Percentiles rank a stretch among this genome's conserved stretches.
Conservation (phyloP, 164 flowering plant species). For the Vitis rotundifolia region DNA sequence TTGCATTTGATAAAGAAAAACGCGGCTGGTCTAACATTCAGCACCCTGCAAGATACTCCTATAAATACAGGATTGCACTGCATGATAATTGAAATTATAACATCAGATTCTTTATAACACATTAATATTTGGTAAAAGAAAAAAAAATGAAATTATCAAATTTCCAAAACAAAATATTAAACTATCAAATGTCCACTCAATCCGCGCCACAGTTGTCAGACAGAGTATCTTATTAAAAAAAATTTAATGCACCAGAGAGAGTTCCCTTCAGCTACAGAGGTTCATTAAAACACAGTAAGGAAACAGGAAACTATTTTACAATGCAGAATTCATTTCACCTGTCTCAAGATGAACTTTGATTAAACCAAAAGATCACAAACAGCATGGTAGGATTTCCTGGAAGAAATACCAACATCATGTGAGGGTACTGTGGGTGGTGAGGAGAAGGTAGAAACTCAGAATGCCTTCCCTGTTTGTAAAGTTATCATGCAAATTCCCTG, state of each 20-base stretch:
- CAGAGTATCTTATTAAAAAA: background rate
- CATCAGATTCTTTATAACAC: slow-evolving; percentile 13
- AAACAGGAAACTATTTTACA: too few relatives aligned
- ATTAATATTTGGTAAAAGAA: background rate
- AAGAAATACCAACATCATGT: too few relatives aligned
- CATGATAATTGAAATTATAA: slow-evolving; percentile 14
- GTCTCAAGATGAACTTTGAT: too few relatives aligned
- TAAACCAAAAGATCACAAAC: too few relatives aligned
- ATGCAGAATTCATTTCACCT: too few relatives aligned
- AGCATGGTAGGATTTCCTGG: too few relatives aligned
- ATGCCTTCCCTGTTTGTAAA: too few relatives aligned
- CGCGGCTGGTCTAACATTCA: slow-evolving; percentile 89
- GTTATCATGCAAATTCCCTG: too few relatives aligned
- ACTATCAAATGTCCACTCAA: background rate
- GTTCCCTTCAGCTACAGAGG: too few relatives aligned
- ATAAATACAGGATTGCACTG: slow-evolving; percentile 74
- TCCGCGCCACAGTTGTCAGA: background rate
- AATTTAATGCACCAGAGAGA: background rate
- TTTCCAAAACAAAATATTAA: background rate
- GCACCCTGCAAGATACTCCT: slow-evolving; percentile 74
- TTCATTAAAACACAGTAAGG: too few relatives aligned
- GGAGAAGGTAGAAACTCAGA: too few relatives aligned
- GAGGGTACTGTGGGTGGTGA: too few relatives aligned
- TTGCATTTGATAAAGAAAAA: slow-evolving; percentile 85
- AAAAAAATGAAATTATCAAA: background rate